Evolutionary conservation across 345 rosid genomes (phyloP).

Genomic region (Linum usitatissimum): DNA sequence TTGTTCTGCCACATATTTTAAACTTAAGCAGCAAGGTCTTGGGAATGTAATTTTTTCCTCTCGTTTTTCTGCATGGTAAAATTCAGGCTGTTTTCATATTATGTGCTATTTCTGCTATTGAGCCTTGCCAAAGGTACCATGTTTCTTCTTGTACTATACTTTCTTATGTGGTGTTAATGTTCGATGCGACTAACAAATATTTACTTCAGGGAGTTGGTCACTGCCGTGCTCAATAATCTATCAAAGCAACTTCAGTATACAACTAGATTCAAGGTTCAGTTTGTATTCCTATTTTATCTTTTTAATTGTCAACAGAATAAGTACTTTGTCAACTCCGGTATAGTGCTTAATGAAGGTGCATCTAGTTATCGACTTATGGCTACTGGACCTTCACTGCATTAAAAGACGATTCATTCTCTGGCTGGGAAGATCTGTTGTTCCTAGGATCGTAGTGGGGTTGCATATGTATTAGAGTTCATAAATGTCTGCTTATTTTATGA

Average conservation of each 20-base stretch:
- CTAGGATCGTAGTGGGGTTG: neutral
- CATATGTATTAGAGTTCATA: neutral
- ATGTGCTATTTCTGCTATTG: constrained; percentile 66
- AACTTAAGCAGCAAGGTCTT: neutral
- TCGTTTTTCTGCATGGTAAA: constrained; percentile 11
- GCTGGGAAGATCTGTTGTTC: neutral
- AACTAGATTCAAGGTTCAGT: constrained; percentile 61
- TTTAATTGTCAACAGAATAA: neutral
- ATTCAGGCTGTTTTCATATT: constrained; percentile 87
- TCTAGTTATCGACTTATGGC: neutral
- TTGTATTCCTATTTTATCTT: constrained; percentile 6
- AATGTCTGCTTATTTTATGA: neutral
- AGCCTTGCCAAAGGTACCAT: constrained; percentile 67
- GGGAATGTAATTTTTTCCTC: neutral
- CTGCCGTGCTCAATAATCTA: constrained; percentile 49
- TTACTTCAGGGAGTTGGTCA: constrained; percentile 67
- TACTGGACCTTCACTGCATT: neutral
- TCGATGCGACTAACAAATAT: neutral
- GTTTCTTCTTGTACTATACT: neutral
- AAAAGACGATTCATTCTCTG: neutral
- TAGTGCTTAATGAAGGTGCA: neutral
- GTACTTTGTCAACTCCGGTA: neutral
- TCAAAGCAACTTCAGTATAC: constrained; percentile 64
- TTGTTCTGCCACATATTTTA: neutral
- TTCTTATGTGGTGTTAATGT: constrained; percentile 1